A percentile compares a stretch with the other conserved stretches of the same genome.
These are phyloP conservation scores for Didymella arachidicola DNA, from an alignment of 2,329 filamentous ascomycete species.

Conservation along the genomic window DNA sequence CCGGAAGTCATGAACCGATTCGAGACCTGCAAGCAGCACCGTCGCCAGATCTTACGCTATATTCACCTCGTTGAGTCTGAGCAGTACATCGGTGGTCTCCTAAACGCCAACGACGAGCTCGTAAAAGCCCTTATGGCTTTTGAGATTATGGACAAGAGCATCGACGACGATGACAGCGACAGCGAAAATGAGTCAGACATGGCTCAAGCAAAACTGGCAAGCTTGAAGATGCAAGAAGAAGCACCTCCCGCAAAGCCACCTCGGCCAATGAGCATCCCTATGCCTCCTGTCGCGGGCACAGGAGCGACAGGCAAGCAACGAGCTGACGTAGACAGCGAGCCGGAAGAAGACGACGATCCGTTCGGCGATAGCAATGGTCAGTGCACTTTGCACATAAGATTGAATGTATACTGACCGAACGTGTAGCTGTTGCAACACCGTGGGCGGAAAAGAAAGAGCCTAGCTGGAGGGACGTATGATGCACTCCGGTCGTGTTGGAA, in stretches of 20 bases:
- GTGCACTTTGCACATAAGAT: neutral
- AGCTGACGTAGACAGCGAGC: conserved; percentile 64
- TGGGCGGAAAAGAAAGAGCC: conserved; percentile 44
- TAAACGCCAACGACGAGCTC: conserved; percentile 96
- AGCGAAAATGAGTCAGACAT: conserved; percentile 60
- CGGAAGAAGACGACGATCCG: conserved; percentile 76
- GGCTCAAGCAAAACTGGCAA: conserved; percentile 55
- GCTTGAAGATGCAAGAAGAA: conserved; percentile 52
- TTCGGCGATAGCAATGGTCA: conserved; percentile 80
- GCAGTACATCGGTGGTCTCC: conserved; percentile 87
- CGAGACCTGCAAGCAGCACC: conserved; percentile 83
- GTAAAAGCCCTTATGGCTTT: conserved; percentile 92
- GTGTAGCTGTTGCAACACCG: conserved; percentile 62
- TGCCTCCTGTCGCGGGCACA: conserved; percentile 44
- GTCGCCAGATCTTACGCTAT: conserved; percentile 86
- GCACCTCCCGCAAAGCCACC: conserved; percentile 59
- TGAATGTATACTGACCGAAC: conserved; percentile 14
- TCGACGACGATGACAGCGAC: conserved; percentile 74
- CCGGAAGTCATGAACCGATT: conserved; percentile 76
- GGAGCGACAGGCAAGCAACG: conserved; percentile 49
- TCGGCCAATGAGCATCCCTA: conserved; percentile 54
- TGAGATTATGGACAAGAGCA: conserved; percentile 88
- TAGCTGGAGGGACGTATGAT: conserved; percentile 53
- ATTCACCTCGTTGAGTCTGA: conserved; percentile 90
- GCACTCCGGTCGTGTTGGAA: neutral